Percentiles rank a stretch among this genome's conserved stretches.
Evolutionary conservation across 2,329 filamentous ascomycete genomes (phyloP).

Genomic region (Scedosporium dehoogii): DNA sequence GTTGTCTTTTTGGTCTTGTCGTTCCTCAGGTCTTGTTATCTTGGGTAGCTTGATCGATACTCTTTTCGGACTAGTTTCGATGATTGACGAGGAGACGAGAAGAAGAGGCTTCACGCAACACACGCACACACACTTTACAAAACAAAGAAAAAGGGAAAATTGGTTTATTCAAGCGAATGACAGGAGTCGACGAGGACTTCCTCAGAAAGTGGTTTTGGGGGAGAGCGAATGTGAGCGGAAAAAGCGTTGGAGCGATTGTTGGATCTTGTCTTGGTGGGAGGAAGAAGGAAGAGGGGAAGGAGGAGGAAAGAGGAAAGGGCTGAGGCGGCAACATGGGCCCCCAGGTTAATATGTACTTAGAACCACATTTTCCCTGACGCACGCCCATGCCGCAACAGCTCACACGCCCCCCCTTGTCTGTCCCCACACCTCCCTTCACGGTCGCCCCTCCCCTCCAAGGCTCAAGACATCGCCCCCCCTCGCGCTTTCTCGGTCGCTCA

Average conservation of each 20-base stretch:
- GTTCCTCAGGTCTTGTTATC: neutral
- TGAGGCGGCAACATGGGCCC: slow-evolving; percentile 7
- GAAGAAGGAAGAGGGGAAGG: slow-evolving; percentile 13
- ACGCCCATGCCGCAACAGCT: neutral
- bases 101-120: neutral
- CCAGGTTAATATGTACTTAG: neutral
- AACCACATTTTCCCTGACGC: neutral
- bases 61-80: neutral
- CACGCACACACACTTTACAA: slow-evolving; percentile 6
- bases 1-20: neutral
- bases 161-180: slow-evolving; percentile 52
- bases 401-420: neutral
- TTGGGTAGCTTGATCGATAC: neutral
- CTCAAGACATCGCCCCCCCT: neutral
- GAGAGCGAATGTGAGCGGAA: slow-evolving; percentile 38
- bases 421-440: neutral
- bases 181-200: slow-evolving; percentile 68
- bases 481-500: neutral
- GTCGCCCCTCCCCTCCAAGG: neutral
- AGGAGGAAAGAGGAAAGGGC: slow-evolving; percentile 12
- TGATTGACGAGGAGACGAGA: neutral
- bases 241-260: slow-evolving; percentile 8
- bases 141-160: neutral
- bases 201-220: slow-evolving; percentile 33
- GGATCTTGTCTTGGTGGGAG: slow-evolving; percentile 8